Conservation (phyloP, 1,284 basidiomycete species). For the Hortiboletus rubellus region DNA sequence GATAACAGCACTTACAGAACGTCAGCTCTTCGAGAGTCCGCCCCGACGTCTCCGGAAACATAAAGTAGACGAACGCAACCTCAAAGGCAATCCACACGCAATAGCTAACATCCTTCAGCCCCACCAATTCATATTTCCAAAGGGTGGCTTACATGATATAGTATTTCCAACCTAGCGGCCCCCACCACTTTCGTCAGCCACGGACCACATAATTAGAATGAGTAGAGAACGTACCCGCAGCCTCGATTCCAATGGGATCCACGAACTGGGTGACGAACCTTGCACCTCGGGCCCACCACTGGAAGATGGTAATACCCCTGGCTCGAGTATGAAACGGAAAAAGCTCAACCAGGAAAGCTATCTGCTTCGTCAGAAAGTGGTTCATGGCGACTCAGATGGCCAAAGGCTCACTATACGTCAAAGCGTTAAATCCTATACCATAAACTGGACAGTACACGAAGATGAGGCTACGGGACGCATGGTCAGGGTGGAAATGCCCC, state of each 20-base stretch:
- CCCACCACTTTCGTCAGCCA: no score
- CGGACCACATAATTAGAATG: no score
- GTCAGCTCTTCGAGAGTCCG: constrained; percentile 58
- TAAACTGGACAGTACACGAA: no score
- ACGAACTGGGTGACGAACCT: no score
- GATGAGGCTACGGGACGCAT: no score
- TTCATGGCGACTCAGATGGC: not conserved
- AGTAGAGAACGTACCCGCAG: no score
- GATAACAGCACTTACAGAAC: constrained; percentile 46
- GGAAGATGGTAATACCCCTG: not conserved
- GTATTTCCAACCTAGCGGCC: no score
- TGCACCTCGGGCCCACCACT: no score
- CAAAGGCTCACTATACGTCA: constrained; percentile 6
- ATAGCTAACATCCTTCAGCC: constrained; percentile 25
- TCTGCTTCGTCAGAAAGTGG: not conserved
- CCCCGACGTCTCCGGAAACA: constrained; percentile 56
- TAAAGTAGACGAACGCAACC: constrained; percentile 48
- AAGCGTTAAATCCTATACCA: not conserved
- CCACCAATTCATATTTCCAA: no score
- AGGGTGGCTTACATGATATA: no score
- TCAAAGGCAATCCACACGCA: constrained; percentile 48
- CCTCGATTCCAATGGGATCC: no score
- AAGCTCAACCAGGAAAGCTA: constrained; percentile 20
- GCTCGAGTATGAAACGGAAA: constrained; percentile 21
- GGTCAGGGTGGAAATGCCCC: no score